A percentile compares a stretch with the other conserved stretches of the same genome.
Evolutionary conservation across 192 early-diverging fungal species (phyloP).

Genomic region (Bifiguratus adelaidae): DNA sequence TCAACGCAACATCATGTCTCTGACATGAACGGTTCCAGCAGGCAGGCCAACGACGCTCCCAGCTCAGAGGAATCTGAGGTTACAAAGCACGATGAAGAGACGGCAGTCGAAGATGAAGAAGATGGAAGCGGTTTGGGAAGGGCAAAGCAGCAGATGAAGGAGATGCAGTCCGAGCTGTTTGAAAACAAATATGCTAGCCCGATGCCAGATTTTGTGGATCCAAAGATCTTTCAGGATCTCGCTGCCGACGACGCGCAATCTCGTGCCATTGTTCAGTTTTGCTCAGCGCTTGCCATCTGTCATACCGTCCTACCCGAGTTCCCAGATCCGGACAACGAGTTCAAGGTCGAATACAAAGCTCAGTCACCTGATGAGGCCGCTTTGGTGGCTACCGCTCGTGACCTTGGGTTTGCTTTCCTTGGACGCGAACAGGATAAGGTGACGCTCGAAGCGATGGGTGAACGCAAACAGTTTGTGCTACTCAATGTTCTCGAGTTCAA

Average conservation of each 20-base stretch:
- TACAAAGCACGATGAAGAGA: constrained; percentile 14
- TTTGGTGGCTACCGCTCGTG: constrained; percentile 75
- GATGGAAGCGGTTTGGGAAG: constrained; percentile 20
- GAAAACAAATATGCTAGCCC: constrained; percentile 50
- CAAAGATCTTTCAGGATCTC: constrained; percentile 53
- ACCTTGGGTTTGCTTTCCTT: constrained; percentile 74
- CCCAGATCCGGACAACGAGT: constrained; percentile 31
- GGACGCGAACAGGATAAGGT: constrained; percentile 61
- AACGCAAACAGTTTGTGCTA: constrained; percentile 48
- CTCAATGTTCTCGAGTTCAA: constrained; percentile 83
- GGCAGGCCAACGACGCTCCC: too few species aligned
- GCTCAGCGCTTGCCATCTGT: constrained; percentile 75
- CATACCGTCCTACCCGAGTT: constrained; percentile 74
- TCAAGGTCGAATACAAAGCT: constrained; percentile 73
- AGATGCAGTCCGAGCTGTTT: constrained; percentile 41
- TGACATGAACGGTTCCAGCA: too few species aligned
- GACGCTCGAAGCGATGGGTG: constrained; percentile 62
- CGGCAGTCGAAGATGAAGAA: constrained; percentile 15
- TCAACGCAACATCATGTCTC: too few species aligned
- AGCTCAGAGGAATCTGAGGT: constrained; percentile 11
- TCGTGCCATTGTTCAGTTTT: constrained; percentile 66
- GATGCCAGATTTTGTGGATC: constrained; percentile 61
- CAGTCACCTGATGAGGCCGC: constrained; percentile 95
- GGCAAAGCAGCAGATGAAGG: constrained; percentile 40
- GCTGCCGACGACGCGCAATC: constrained; percentile 39